phyloP scores from a whole-genome alignment of 768 basidiomycete species.

The Lentinus brumalis region DNA sequence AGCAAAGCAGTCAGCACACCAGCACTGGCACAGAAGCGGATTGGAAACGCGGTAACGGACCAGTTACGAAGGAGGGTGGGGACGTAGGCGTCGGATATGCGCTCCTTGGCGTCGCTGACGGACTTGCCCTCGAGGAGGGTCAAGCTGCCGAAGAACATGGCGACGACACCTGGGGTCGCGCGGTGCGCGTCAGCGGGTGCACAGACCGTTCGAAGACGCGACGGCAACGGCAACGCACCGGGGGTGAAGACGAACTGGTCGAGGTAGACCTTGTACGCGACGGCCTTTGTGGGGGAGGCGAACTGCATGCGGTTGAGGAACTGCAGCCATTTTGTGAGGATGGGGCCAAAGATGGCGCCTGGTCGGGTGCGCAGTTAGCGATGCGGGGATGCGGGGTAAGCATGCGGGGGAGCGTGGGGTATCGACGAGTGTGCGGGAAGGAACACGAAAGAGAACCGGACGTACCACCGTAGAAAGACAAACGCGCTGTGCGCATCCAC shows the following conservation, averaged over 20 bases:
- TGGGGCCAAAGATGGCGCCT: conserved; percentile 79
- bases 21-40: neutral
- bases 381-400: neutral
- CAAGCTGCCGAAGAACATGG: conserved; percentile 73
- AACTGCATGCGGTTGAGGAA: conserved; percentile 74
- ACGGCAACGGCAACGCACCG: conserved; percentile 37
- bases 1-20: neutral
- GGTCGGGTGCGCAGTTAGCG: neutral
- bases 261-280: conserved; percentile 71
- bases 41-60: conserved; percentile 36
- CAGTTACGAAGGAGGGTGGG: conserved; percentile 79
- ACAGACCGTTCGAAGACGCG: neutral
- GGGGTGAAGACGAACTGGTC: conserved; percentile 84
- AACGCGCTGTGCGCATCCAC: conserved; percentile 62
- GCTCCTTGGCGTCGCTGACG: conserved; percentile 49
- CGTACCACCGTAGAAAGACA: conserved; percentile 74
- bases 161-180: conserved; percentile 40
- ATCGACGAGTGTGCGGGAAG: neutral
- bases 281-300: conserved; percentile 54
- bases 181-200: neutral
- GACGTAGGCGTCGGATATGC: conserved; percentile 59
- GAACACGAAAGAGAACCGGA: neutral
- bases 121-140: conserved; percentile 77
- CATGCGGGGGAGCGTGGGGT: neutral
- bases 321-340: conserved; percentile 81